Evolutionary conservation across 306 rosid genomes (phyloP), one percentile per base, ranked within the genome.

Genomic region (Prunus mongolica): DNA sequence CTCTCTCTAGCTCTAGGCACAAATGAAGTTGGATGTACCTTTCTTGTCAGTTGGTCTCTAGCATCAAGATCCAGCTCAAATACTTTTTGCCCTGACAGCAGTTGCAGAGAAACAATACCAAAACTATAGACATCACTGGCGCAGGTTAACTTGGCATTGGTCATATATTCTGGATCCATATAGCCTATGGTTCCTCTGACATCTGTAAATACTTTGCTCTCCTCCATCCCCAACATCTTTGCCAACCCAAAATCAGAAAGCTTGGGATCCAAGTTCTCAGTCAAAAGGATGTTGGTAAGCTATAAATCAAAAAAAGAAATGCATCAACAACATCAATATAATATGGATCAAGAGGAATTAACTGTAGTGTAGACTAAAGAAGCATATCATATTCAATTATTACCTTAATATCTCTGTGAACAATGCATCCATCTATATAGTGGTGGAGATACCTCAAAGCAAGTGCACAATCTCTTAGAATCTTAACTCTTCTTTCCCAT

Each of bases 121-220:
- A 91, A 91, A 78, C 98, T 91, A 50, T 90, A 94, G 18, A 91
- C 74, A 66, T 94, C 97, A 84, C 98, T 94, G 0, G 94, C 93
- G 58, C 97, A 86, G 0, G 96, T 94, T 49, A 94, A 77, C 82
- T 89, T 89, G 65, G 97, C 94, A 80, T 89, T 91, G 75, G 89
- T 91, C 97, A 94, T 90, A 80, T 94, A 94, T 78, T 94, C 98
- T 3, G 98, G 98, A 78, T 93, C 98, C 98, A 93, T 93, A 63
- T 91, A 93, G 0, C 98, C 98, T 79, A 89, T 88, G 24, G 97
- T 93, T 84, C 98, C 97, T 82, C 94, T 87, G 28, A 94, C 91
- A 74, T 81, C 97, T 19, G 97, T 90, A 58, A 91, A 91, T 18
- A 89, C 97, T 77, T 90, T 89, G 71, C 86, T 90, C 80, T 91